Evolutionary conservation across 176 grass and related monocot species (phyloP), one percentile per base, ranked within the genome.

Genomic region (sorghum (Sorghum bicolor)): DNA sequence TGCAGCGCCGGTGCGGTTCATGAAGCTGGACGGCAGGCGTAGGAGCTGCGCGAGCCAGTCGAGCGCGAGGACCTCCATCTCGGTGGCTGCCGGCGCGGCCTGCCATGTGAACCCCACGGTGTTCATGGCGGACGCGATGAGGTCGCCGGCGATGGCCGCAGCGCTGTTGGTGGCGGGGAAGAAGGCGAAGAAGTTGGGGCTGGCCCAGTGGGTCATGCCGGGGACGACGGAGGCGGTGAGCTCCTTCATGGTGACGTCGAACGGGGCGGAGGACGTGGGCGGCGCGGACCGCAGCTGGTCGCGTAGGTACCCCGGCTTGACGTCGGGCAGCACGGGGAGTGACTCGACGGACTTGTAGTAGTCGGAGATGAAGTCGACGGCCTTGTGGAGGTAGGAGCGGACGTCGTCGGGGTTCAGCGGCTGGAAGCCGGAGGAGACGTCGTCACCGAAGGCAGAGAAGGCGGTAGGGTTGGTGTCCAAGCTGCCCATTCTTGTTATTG

Each of bases 11-110:
- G 48, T 52, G 48, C 5, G 47, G 47, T 50, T 50, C 87, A 92
- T 89, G 86, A 92, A 92, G 60, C 75, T 89, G 1, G 90, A 2
- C 47, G 90, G 74, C 86, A 89, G 16, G 86, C 83, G 86, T 86
- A 92, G 47, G 15, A 50, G 47, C 47, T 50, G 47, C 47, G 44
- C 44, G 14, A 47, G 44, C 44, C 44, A 47, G 44, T 47, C 44
- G 44, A 47, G 44, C 44, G 44, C 47, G 15, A 50, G 47, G 47
- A 50, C 48, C 48, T 52, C 48, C 48, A 52, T 52, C 48, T 52
- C 48, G 16, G 48, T 52, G 48, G 48, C 48, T 5, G 48, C 48
- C 0, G 48, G 48, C 48, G 48, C 16, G 16, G 48, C 48, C 17
- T 52, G 48, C 48, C 48, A 52, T 17, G 48, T 52, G 48, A 52